A percentile compares a stretch with the other conserved stretches of the same genome.
These are phyloP conservation scores for Colletotrichum paranaense DNA, from an alignment of 2,329 filamentous ascomycete species.

Conservation along the genomic window DNA sequence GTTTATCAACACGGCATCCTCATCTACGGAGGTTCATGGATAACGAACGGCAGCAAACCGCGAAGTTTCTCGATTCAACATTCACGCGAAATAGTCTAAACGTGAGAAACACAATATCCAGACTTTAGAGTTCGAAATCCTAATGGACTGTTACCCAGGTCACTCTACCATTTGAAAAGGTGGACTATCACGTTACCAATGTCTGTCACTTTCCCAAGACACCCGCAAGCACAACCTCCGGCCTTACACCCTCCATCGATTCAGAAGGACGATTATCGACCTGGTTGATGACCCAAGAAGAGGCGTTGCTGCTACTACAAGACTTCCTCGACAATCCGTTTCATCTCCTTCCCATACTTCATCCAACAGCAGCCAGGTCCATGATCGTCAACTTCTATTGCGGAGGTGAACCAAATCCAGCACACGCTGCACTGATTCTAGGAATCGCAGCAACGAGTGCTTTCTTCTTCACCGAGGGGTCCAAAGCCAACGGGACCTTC, in stretches of 20 bases:
- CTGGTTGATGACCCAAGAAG: constrained; percentile 39
- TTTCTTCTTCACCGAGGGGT: constrained; percentile 40
- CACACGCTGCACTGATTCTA: constrained; percentile 41
- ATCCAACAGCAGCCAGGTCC: constrained; percentile 39
- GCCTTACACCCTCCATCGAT: background rate
- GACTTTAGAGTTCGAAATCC: background rate
- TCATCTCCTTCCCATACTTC: constrained; percentile 41
- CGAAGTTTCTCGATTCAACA: constrained; percentile 23
- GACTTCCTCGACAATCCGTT: constrained; percentile 43
- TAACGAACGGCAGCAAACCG: constrained; percentile 27
- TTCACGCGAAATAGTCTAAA: constrained; percentile 8
- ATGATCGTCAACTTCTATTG: constrained; percentile 39
- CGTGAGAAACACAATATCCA: background rate
- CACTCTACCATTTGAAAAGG: background rate
- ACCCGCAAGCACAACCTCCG: background rate
- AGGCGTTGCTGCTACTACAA: constrained; percentile 41
- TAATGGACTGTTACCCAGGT: background rate
- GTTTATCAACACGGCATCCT: background rate
- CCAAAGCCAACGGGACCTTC: background rate
- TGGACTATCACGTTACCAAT: constrained; percentile 12
- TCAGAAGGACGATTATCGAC: background rate
- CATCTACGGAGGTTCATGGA: background rate
- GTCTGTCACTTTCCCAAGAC: constrained; percentile 18
- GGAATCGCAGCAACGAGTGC: constrained; percentile 43
- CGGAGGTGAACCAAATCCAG: constrained; percentile 32